Evolutionary conservation across 176 grass and related monocot species (phyloP).

Genomic region (Ensete glaucum): DNA sequence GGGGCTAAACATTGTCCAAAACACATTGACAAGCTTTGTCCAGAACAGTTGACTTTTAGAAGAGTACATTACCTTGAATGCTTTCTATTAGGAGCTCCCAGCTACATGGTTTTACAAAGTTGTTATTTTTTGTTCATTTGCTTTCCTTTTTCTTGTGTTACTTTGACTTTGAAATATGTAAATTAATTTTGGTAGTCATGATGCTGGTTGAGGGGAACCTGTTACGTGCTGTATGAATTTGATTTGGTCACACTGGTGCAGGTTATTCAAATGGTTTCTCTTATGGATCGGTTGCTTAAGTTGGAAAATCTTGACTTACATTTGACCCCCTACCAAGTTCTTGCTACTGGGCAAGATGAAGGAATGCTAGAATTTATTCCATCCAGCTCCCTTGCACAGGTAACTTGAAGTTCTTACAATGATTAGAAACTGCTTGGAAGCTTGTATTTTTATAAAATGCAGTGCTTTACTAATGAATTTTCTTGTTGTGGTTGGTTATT

Average conservation of each 20-base stretch:
- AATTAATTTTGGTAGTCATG: background rate
- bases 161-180: background rate
- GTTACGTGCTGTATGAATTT: background rate
- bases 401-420: slow-evolving; percentile 32
- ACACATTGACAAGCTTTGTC: no score
- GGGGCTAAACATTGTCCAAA: no score
- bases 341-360: slow-evolving; percentile 98
- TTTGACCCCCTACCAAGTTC: slow-evolving; percentile 87
- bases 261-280: slow-evolving; percentile 96
- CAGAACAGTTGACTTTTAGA: no score
- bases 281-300: slow-evolving; percentile 98
- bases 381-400: slow-evolving; percentile 91
- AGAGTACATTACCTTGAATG: no score
- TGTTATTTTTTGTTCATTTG: background rate
- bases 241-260: slow-evolving; percentile 5
- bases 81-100: no score
- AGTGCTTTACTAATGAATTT: background rate
- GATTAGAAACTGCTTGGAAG: background rate
- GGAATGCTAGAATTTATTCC: slow-evolving; percentile 94
- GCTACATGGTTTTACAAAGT: background rate
- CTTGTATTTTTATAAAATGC: background rate
- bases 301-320: slow-evolving; percentile 97
- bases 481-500: background rate
- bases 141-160: slow-evolving; percentile 6
- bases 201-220: background rate